Evolutionary conservation across 2,329 filamentous ascomycete species (phyloP).

Genomic region (Aspergillus felis): DNA sequence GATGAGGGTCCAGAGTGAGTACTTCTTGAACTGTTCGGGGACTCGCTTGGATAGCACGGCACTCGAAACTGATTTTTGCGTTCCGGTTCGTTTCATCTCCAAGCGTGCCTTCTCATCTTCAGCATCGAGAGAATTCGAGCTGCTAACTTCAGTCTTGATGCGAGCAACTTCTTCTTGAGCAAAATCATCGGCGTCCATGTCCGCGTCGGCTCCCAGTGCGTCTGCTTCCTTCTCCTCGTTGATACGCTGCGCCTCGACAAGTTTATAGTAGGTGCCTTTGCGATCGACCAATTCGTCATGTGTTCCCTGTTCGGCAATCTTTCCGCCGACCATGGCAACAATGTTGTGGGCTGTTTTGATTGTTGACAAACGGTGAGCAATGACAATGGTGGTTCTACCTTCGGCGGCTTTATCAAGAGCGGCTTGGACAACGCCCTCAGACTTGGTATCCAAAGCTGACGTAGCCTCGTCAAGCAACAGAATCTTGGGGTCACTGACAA

Average conservation of each 20-base stretch:
- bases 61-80: conserved; percentile 62
- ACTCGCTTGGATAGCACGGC: conserved; percentile 59
- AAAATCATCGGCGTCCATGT: conserved; percentile 21
- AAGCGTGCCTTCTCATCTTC: conserved; percentile 30
- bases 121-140: conserved; percentile 21
- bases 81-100: conserved; percentile 42
- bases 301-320: conserved; percentile 88
- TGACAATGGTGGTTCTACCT: conserved; percentile 90
- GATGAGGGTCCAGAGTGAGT: conserved; percentile 71
- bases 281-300: conserved; percentile 73
- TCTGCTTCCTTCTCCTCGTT: conserved; percentile 49
- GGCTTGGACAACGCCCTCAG: conserved; percentile 89
- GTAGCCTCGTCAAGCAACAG: conserved; percentile 93
- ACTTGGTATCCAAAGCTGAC: conserved; percentile 87
- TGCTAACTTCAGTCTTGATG: conserved; percentile 32
- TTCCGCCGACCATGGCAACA: conserved; percentile 80
- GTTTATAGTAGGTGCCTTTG: conserved; percentile 71
- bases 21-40: conserved; percentile 52
- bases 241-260: conserved; percentile 87
- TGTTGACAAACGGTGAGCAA: conserved; percentile 91
- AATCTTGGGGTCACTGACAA: conserved; percentile 88
- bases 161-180: conserved; percentile 26
- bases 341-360: conserved; percentile 95
- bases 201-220: conserved; percentile 23
- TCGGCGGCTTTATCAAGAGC: conserved; percentile 81